Percentiles rank a stretch among this genome's conserved stretches.
Conservation (phyloP, 1,284 basidiomycete genomes). For the Rhodotorula glutinis region DNA sequence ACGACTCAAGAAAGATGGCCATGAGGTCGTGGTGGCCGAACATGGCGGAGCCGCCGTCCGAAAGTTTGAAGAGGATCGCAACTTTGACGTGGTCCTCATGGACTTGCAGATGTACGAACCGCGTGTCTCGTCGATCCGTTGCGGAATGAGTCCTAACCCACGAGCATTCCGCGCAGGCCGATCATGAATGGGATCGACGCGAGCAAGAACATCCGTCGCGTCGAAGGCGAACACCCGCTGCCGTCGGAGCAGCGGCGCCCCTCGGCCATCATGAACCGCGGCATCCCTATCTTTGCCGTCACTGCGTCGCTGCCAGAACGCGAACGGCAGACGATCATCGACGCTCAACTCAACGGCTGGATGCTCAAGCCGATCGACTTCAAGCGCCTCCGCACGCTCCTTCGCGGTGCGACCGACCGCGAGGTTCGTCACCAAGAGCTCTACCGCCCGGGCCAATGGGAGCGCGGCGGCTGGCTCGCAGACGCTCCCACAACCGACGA, state of each 20-base stretch:
- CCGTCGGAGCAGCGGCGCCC: constrained; percentile 7
- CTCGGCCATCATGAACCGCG: constrained; percentile 41
- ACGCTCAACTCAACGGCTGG: constrained; percentile 40
- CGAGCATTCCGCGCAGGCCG: constrained; percentile 15
- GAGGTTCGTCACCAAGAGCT: constrained; percentile 58
- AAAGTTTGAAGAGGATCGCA: constrained; percentile 37
- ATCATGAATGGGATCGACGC: constrained; percentile 44
- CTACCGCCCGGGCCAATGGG: constrained; percentile 50
- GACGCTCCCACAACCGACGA: not conserved
- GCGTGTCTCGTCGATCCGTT: too few species aligned
- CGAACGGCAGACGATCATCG: constrained; percentile 30
- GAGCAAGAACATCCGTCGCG: constrained; percentile 39
- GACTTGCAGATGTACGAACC: constrained; percentile 39
- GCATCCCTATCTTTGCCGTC: constrained; percentile 50
- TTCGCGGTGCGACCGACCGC: constrained; percentile 61
- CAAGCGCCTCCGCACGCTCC: constrained; percentile 58
- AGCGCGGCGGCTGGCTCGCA: constrained; percentile 35
- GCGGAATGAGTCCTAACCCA: not conserved
- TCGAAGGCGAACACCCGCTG: constrained; percentile 25
- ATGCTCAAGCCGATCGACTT: constrained; percentile 44
- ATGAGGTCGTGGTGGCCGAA: constrained; percentile 42
- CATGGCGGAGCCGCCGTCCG: constrained; percentile 44
- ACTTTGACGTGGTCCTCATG: constrained; percentile 42
- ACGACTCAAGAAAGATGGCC: constrained; percentile 43
- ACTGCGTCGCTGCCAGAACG: constrained; percentile 43